Base-by-base conservation (phyloP, 1,139 yeast species). In the Scheffersomyces stambukii region DNA sequence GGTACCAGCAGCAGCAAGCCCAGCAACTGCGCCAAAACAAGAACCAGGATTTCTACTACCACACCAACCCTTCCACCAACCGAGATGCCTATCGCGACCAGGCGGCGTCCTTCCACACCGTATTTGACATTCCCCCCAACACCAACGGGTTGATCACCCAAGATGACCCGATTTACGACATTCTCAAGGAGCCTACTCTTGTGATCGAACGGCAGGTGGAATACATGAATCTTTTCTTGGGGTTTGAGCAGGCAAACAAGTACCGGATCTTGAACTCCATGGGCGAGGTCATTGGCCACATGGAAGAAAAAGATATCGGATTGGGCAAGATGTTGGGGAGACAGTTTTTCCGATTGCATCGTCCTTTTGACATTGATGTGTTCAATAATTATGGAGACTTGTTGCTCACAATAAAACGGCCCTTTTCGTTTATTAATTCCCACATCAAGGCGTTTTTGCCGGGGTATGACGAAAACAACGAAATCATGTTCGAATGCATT, bases 141-240 rank as follows among this genome's bases (percentile, higher is more conserved):
- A 57, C 60, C 11, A 65, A 64, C 32, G 77, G 77, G 2, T 41
- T 72, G 13, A 64, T 78, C 13, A 68, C 74, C 5, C 64, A 63
- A 2, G 54, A 67, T 12, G 85, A 80, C 46, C 77, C 80, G 0
- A 64, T 80, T 17, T 67, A 69, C 23, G 64, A 65, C 21, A 59
- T 84, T 9, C 55, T 86, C 23, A 66, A 70, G 25, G 86, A 84
- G 46, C 96, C 96, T 1, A 82, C 91, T 4, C 55, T 91, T 19
- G 88, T 89, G 1, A 75, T 91, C 30, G 96, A 89, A 50, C 70
- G 98, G 34, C 83, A 85, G 48, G 64, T 91, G 21, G 97, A 91
- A 54, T 70, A 81, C 60, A 80, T 86, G 86, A 89, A 86, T 48
- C 65, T 91, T 10, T 71, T 88, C 31, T 51, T 89, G 20, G 96